Base-by-base conservation (phyloP, 257 asterid genomes). In the Solanum peruvianum region DNA sequence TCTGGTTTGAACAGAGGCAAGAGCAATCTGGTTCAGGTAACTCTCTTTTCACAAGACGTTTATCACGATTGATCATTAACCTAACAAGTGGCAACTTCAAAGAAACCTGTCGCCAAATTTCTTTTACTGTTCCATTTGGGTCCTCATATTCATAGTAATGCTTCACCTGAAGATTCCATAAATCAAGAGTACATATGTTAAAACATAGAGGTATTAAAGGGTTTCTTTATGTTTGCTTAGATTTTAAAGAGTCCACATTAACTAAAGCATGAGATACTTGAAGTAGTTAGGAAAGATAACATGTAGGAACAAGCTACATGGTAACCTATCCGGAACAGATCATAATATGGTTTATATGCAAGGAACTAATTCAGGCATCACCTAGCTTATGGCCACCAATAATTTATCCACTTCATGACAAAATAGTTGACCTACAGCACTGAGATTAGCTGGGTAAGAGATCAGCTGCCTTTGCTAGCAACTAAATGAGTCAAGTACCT, bases 21-120 rank as follows among this genome's bases (percentile, higher is more conserved):
- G 99, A 93, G 86, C 99, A 97, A 86, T 95, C 98, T 13, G 95
- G 96, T 45, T 93, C 94, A 5, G 86, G 67, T 87, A 91, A 90
- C 37, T 94, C 96, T 90, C 96, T 92, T 80, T 76, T 81, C 89
- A 95, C 96, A 42, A 95, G 92, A 75, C 98, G 91, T 78, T 95
- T 95, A 83, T 94, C 98, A 15, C 99, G 99, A 87, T 95, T 95
- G 82, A 89, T 94, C 98, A 97, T 97, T 39, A 97, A 94, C 88
- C 93, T 94, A 87, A 95, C 85, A n/a, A 93, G 96, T 10, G 96
- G 96, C 52, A 97, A 88, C 93, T 97, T 97, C 58, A 86, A 90
- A 39, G 98, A 93, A 78, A 97, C 98, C 88, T 97, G 98, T 45
- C 94, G 95, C 99, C 99, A 97, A 27, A 93, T 92, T 90, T 97